Conservation (phyloP, 768 basidiomycete species). For the Podaxis rugospora region DNA sequence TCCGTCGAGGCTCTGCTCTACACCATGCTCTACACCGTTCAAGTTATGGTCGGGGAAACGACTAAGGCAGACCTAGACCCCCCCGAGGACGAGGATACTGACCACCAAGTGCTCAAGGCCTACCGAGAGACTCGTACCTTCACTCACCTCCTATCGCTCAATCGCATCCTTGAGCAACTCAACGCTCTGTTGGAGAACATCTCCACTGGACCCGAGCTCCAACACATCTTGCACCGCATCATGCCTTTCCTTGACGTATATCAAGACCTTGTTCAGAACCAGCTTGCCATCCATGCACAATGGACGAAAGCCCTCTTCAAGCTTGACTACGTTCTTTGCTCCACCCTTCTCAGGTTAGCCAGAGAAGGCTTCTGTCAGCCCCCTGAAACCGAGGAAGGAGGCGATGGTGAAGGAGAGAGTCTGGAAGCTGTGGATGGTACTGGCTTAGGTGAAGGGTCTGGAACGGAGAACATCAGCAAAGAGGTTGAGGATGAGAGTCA, state of each 20-base stretch:
- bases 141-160: conserved; percentile 45
- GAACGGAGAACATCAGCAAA: conserved; percentile 84
- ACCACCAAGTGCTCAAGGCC: conserved; percentile 50
- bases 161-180: conserved; percentile 37
- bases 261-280: conserved; percentile 46
- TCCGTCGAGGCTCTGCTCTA: conserved; percentile 48
- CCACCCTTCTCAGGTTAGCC: conserved; percentile 67
- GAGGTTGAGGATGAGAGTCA: conserved; percentile 97
- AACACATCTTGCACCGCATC: conserved; percentile 36
- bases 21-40: conserved; percentile 59
- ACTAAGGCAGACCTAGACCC: conserved; percentile 17
- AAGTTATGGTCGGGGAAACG: conserved; percentile 42
- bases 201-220: conserved; percentile 27
- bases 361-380: conserved; percentile 93
- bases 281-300: conserved; percentile 50
- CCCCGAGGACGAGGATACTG: conserved; percentile 21
- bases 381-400: conserved; percentile 62
- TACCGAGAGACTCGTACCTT: conserved; percentile 39
- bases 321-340: conserved; percentile 72
- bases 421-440: conserved; percentile 62
- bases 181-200: conserved; percentile 34
- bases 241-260: conserved; percentile 77
- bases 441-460: conserved; percentile 86
- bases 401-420: conserved; percentile 42
- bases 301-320: conserved; percentile 85